Conservation (phyloP, 805 yeast species). For the Sugiyamaella boreocaroliniensis region DNA sequence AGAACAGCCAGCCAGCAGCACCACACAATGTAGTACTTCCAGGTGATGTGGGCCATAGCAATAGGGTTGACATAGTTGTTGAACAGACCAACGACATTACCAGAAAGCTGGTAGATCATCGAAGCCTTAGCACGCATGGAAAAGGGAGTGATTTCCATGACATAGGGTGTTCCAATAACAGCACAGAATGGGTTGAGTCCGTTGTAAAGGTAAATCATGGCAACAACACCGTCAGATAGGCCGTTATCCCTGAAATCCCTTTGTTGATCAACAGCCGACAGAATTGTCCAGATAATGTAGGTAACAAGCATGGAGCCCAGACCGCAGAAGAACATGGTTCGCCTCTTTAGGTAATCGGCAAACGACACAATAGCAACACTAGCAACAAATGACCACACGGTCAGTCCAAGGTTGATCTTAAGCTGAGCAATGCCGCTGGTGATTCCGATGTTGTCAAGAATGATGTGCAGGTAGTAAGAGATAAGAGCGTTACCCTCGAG, state of each 20-base stretch:
- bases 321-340: constrained; percentile 16
- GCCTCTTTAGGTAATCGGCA: constrained; percentile 10
- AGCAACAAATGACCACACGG: constrained; percentile 3
- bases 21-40: constrained; percentile 41
- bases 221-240: constrained; percentile 42
- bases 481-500: constrained; percentile 17
- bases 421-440: constrained; percentile 25
- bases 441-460: constrained; percentile 48
- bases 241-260: constrained; percentile 36
- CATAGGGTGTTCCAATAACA: constrained; percentile 15
- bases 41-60: constrained; percentile 37
- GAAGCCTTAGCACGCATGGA: constrained; percentile 39
- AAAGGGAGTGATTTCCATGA: constrained; percentile 23
- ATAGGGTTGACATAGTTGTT: constrained; percentile 34
- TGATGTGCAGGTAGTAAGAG: constrained; percentile 43
- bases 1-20: constrained; percentile 25
- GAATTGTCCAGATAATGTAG: constrained; percentile 36
- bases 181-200: constrained; percentile 14
- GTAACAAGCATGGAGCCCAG: constrained; percentile 7
- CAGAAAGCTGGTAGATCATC: constrained; percentile 26
- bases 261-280: constrained; percentile 43
- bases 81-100: constrained; percentile 21
- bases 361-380: constrained; percentile 9
- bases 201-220: constrained; percentile 41
- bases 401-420: constrained; percentile 17